Evolutionary conservation across 768 basidiomycete genomes (phyloP), one percentile per base, ranked within the genome.

Genomic region (Mrakia frigida): DNA sequence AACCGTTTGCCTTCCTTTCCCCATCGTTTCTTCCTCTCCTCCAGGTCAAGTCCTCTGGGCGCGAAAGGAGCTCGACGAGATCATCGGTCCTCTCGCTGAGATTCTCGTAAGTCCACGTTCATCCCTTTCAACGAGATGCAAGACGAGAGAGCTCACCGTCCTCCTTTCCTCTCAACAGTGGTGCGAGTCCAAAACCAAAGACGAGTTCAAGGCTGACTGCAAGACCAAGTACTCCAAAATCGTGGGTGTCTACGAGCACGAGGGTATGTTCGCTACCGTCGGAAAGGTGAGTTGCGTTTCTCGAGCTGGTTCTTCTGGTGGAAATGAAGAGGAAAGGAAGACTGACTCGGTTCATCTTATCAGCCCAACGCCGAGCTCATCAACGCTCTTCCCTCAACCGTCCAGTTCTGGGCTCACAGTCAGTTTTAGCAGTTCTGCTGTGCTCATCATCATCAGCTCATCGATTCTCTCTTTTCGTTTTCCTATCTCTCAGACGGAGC

Each of bases 161-260:
- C 39, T 16, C 43, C 68, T 25, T 13, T 50, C 68, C 14, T 50
- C 67, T 53, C 18, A n/a, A n/a, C 74, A 90, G 89, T 81, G 72
- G 25, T 85, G 88, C 81, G 87, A 90, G 82, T 89, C 90, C 9
- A 85, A 86, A 25, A 84, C 87, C 79, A 89, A 92, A 14, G 85
- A 87, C 46, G 88, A 90, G 63, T 93, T 96, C 83, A 70, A 70
- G 69, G 43, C 46, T 7, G 88, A 86, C 70, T 87, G 91, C 73
- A 83, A 89, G 90, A 81, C 94, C 91, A 90, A 92, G 96, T 81
- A 92, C 90, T 0, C 93, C 94, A 83, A 94, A 63, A 67, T 46
- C 52, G 76, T 77, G 6, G 69, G 69, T 28, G 28, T 70, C 25
- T 70, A 70, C 50, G 69, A 70, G 43, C 69, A 70, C 28, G 69